Evolutionary conservation across 768 basidiomycete species (phyloP).

Genomic region (Leucosporidium creatinivorum): DNA sequence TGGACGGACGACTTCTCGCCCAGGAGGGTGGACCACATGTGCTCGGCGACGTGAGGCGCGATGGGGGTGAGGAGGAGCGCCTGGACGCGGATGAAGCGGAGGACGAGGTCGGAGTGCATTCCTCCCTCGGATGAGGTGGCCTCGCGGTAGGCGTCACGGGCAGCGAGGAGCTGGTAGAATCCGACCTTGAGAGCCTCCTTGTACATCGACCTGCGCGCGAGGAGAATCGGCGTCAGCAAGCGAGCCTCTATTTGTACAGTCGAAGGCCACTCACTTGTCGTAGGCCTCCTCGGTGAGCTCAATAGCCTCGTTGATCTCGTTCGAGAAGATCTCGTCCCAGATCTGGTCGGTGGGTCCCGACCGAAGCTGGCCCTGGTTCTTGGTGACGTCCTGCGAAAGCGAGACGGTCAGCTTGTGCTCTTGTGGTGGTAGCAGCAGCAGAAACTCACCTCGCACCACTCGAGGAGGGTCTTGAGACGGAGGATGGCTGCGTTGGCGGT

Average conservation of each 20-base stretch:
- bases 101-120: constrained; percentile 83
- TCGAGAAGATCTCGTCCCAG: constrained; percentile 83
- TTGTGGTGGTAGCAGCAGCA: background rate
- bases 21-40: constrained; percentile 70
- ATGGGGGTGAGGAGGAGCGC: constrained; percentile 74
- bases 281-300: constrained; percentile 73
- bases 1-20: constrained; percentile 71
- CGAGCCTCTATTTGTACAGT: no score
- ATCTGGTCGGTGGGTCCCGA: constrained; percentile 62
- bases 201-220: constrained; percentile 67
- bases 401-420: background rate
- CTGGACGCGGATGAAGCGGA: constrained; percentile 75
- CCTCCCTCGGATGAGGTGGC: constrained; percentile 60
- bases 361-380: constrained; percentile 63
- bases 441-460: constrained; percentile 73
- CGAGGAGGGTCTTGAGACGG: constrained; percentile 77
- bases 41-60: constrained; percentile 89
- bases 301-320: constrained; percentile 81
- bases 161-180: constrained; percentile 87
- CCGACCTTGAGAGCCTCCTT: constrained; percentile 93
- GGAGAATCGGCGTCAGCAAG: background rate
- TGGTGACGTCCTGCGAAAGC: constrained; percentile 62
- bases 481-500: constrained; percentile 94
- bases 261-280: constrained; percentile 58
- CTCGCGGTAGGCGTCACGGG: constrained; percentile 93